Percentiles rank a stretch among this genome's conserved stretches.
phyloP scores from a whole-genome alignment of 768 basidiomycete species.

The Lepiota brunneoincarnata region DNA sequence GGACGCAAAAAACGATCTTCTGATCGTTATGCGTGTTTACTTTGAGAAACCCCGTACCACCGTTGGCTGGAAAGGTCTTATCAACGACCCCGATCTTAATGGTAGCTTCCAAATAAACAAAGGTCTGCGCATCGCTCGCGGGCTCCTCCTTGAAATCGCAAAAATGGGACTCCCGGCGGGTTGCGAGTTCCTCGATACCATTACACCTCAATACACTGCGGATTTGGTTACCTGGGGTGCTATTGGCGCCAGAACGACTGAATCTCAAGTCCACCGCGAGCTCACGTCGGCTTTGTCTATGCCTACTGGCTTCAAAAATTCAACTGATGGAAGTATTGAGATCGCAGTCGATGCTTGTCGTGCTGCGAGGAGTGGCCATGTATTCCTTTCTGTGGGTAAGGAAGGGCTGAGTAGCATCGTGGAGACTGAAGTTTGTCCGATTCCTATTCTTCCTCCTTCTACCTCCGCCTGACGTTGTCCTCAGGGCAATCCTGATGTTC shows the following conservation, averaged over 20 bases:
- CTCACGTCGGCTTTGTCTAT: slow-evolving; percentile 85
- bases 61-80: slow-evolving; percentile 98
- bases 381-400: slow-evolving; percentile 96
- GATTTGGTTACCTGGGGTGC: slow-evolving; percentile 92
- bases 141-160: slow-evolving; percentile 83
- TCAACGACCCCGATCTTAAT: slow-evolving; percentile 96
- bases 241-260: slow-evolving; percentile 91
- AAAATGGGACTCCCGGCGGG: slow-evolving; percentile 90
- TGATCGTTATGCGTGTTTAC: slow-evolving; percentile 98
- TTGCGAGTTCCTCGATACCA: slow-evolving; percentile 90
- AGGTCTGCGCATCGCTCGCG: slow-evolving; percentile 86
- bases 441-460: background rate
- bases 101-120: slow-evolving; percentile 94
- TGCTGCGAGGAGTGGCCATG: slow-evolving; percentile 86
- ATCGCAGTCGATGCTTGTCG: slow-evolving; percentile 96
- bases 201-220: slow-evolving; percentile 80
- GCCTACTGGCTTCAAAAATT: slow-evolving; percentile 99
- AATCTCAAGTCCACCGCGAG: slow-evolving; percentile 92
- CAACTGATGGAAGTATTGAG: slow-evolving; percentile 88
- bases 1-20: slow-evolving; percentile 75
- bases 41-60: slow-evolving; percentile 97
- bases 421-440: slow-evolving; percentile 73
- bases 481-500: slow-evolving; percentile 88
- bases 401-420: slow-evolving; percentile 93
- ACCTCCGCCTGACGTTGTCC: slow-evolving; percentile 2